phyloP scores from a whole-genome alignment of 2,329 filamentous ascomycete species.

The Nakataea oryzae region DNA sequence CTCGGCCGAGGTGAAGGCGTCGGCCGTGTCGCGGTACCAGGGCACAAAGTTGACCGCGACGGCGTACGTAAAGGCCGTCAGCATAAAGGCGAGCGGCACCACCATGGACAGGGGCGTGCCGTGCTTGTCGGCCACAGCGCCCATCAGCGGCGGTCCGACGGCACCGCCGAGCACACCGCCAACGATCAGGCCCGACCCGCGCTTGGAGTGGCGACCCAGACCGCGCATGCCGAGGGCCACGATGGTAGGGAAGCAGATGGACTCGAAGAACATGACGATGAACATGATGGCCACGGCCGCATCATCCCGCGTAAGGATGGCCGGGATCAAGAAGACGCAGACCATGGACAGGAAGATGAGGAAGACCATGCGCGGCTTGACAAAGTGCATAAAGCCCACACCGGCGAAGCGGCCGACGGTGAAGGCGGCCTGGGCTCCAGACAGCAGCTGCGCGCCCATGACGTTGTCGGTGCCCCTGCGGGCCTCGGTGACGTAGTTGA shows the following conservation, averaged over 20 bases:
- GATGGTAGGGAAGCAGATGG: conserved; percentile 72
- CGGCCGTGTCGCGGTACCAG: conserved; percentile 50
- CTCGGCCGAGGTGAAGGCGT: conserved; percentile 39
- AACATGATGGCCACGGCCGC: conserved; percentile 52
- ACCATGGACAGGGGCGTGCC: conserved; percentile 53
- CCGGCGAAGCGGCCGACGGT: conserved; percentile 63
- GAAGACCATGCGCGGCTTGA: conserved; percentile 58
- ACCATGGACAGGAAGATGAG: conserved; percentile 52
- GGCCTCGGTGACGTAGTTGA: conserved; percentile 60
- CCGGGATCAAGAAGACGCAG: conserved; percentile 49
- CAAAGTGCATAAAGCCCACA: conserved; percentile 53
- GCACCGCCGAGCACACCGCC: conserved; percentile 65
- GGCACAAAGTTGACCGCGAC: conserved; percentile 57
- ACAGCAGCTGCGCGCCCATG: conserved; percentile 55
- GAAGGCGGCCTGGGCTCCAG: conserved; percentile 65
- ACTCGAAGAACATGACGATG: conserved; percentile 67
- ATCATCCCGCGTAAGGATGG: conserved; percentile 35
- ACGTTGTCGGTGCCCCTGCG: conserved; percentile 37
- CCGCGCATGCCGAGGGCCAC: conserved; percentile 68
- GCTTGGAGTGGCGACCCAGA: conserved; percentile 66
- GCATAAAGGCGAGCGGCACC: conserved; percentile 52
- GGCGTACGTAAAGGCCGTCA: conserved; percentile 45
- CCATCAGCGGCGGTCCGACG: conserved; percentile 61
- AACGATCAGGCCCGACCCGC: conserved; percentile 62
- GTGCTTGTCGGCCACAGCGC: conserved; percentile 53